Base-by-base conservation (phyloP, 805 yeast species). In the Lachancea quebecensis region DNA sequence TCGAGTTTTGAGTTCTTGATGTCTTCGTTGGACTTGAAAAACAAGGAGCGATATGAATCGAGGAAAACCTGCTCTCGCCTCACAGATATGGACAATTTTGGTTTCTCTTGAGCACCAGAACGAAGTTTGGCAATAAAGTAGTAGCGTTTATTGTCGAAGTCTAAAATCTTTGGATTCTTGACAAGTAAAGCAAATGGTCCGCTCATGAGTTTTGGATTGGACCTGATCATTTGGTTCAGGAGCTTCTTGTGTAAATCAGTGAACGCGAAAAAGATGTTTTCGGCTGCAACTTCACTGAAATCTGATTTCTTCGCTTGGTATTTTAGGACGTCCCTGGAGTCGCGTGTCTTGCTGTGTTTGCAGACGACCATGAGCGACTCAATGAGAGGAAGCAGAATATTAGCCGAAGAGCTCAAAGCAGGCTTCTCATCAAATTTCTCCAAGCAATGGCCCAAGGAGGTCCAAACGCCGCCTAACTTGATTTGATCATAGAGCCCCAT, bases 351-450 rank as follows among this genome's bases (percentile, higher is more conserved):
- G 53, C 87, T 78, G 57, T 86, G 95, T 58, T 90, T 90, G 66
- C 96, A 89, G n/a, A 93, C 93, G 41, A 91, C 95, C 95, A 93
- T 88, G 46, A 93, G 70, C 0, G 96, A 81, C 61, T 91, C 99
- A 49, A 91, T 87, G 49, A 89, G 65, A 0, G 98, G 97, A 18
- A 91, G 69, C 18, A 90, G 66, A 1, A 86, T 82, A 1, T 95
- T 83, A 0, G 95, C 89, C 38, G 87, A 78, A 38, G 79, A 79
- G 17, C 77, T 68, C 51, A 82, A 66, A 12, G 71, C 70, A 12
- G 75, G 71, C 35, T 76, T 74, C 17, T 75, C 79, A 56, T 82
- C 91, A 47, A 85, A 68, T 5, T 74, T 71, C 35, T 78, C 65
- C 55, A 88, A 68, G 52, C 87, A 81, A 41, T 78, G 85, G 66